A percentile compares a stretch with the other conserved stretches of the same genome.
phyloP scores from a whole-genome alignment of 2,329 filamentous ascomycete genomes.

The Nectriaceae sp. region DNA sequence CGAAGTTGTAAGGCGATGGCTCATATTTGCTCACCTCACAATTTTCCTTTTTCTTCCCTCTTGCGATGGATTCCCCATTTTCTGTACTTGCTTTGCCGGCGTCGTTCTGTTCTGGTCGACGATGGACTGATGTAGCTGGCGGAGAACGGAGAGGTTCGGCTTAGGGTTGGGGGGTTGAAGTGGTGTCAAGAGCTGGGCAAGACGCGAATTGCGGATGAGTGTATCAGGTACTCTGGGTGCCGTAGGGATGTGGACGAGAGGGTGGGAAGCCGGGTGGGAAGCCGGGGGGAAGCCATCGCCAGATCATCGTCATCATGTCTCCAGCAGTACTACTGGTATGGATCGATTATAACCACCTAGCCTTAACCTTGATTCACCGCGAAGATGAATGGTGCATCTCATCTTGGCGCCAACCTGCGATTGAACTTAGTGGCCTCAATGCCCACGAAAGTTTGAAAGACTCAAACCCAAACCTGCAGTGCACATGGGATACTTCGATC shows the following conservation, averaged over 20 bases:
- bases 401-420: conserved; percentile 12
- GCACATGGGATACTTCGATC: neutral
- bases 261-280: conserved; percentile 5
- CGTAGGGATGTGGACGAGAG: neutral
- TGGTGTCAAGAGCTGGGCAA: neutral
- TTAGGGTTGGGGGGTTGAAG: no score
- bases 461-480: neutral
- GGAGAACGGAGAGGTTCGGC: neutral
- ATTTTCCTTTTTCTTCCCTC: neutral
- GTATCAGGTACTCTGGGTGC: conserved; percentile 7
- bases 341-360: neutral
- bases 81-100: neutral
- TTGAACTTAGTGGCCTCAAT: no score
- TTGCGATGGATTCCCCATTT: neutral
- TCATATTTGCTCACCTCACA: conserved; percentile 14
- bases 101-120: neutral
- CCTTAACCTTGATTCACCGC: no score
- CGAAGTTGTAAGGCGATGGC: conserved; percentile 6
- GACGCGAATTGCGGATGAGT: neutral
- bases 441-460: no score
- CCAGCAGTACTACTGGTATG: conserved; percentile 1
- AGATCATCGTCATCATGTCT: conserved; percentile 11
- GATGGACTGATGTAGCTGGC: neutral
- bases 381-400: conserved; percentile 8
- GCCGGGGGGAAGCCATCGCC: conserved; percentile 18